Evolutionary conservation across 2,329 filamentous ascomycete species (phyloP).

Genomic region (Calonectria naviculata): DNA sequence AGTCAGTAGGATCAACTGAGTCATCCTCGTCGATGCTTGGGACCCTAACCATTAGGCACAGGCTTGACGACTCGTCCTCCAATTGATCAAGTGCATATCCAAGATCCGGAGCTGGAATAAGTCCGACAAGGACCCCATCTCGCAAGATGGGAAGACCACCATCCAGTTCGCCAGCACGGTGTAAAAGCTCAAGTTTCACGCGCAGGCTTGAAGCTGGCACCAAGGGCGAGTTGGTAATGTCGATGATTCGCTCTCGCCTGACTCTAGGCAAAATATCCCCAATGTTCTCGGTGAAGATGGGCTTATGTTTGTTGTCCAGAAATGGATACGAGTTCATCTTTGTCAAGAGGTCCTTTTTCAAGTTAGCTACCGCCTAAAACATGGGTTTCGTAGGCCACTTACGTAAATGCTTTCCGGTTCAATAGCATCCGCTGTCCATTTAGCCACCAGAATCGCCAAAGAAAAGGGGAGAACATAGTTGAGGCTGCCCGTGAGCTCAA

Average conservation of each 20-base stretch:
- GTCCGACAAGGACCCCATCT: slow-evolving; percentile 81
- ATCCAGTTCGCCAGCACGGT: slow-evolving; percentile 89
- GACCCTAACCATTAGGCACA: slow-evolving; percentile 85
- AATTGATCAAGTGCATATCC: slow-evolving; percentile 92
- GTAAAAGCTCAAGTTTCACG: slow-evolving; percentile 82
- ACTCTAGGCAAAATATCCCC: slow-evolving; percentile 86
- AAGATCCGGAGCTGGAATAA: slow-evolving; percentile 94
- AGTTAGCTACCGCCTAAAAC: slow-evolving; percentile 22
- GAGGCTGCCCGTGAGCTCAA: slow-evolving; percentile 93
- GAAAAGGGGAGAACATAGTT: slow-evolving; percentile 97
- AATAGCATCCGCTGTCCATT: slow-evolving; percentile 97
- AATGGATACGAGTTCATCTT: slow-evolving; percentile 98
- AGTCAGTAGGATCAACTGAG: slow-evolving; percentile 79
- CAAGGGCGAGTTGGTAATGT: slow-evolving; percentile 85
- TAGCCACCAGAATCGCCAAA: slow-evolving; percentile 90
- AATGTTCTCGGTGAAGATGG: slow-evolving; percentile 88
- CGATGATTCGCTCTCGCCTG: slow-evolving; percentile 83
- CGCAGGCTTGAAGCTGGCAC: slow-evolving; percentile 83
- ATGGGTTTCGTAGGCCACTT: slow-evolving; percentile 44
- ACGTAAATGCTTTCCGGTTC: slow-evolving; percentile 95
- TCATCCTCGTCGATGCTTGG: slow-evolving; percentile 73
- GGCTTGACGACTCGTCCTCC: slow-evolving; percentile 75
- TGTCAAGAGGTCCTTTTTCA: slow-evolving; percentile 80
- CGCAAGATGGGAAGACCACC: slow-evolving; percentile 90
- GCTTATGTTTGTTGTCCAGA: slow-evolving; percentile 95